Evolutionary conservation across 23 red algal genomes (phyloP).

Genomic region (Gracilaria gracilis): DNA sequence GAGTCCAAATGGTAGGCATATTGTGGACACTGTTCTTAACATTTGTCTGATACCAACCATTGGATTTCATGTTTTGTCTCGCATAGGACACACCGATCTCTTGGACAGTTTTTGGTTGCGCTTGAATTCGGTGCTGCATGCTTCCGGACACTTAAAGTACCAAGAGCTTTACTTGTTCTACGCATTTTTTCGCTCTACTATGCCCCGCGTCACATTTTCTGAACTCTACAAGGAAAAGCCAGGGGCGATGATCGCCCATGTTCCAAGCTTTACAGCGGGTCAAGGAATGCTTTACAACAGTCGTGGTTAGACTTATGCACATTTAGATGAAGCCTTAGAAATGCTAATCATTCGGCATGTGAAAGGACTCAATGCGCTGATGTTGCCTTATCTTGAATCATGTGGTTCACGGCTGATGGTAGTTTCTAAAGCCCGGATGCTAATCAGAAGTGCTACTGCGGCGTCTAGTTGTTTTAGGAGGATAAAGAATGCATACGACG

Average conservation of each 20-base stretch:
- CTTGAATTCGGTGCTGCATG: constrained; percentile 14
- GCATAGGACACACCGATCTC: constrained; percentile 16
- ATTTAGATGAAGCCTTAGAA: constrained; percentile 26
- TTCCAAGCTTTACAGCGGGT: background rate
- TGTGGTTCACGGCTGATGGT: constrained; percentile 1
- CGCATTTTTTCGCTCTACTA: constrained; percentile 3
- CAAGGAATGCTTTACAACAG: background rate
- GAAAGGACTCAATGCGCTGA: constrained; percentile 12
- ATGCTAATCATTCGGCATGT: constrained; percentile 20
- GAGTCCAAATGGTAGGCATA: background rate
- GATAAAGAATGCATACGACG: background rate
- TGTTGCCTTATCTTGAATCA: constrained; percentile 1
- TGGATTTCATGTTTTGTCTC: constrained; percentile 20
- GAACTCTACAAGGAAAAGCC: constrained; percentile 43
- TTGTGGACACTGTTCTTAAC: background rate
- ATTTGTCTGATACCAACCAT: background rate
- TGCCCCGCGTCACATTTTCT: background rate
- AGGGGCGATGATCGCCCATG: background rate
- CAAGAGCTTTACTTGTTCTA: constrained; percentile 39
- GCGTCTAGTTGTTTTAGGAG: background rate
- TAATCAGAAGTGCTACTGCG: background rate
- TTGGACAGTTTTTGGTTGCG: constrained; percentile 31
- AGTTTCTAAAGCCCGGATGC: background rate
- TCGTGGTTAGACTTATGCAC: constrained; percentile 2
- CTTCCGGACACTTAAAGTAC: constrained; percentile 17